phyloP scores from a whole-genome alignment of 305 asterid species.

The Fraxinus greggii region DNA sequence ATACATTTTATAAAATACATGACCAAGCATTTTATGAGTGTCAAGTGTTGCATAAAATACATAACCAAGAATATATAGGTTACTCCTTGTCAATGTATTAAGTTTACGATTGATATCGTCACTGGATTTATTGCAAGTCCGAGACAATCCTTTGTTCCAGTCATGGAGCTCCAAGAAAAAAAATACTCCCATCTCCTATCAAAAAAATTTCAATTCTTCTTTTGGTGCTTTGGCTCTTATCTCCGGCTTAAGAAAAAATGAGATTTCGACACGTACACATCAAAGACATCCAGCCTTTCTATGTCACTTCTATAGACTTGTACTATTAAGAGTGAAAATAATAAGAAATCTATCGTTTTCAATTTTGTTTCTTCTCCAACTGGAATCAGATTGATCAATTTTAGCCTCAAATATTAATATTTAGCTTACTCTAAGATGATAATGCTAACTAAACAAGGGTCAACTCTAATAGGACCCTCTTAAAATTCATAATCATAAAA shows the following conservation, averaged over 20 bases:
- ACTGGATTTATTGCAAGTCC: background rate
- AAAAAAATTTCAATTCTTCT: background rate
- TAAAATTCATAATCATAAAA: conserved; percentile 27
- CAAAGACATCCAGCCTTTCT: background rate
- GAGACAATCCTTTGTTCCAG: background rate
- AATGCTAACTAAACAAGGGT: conserved; percentile 38
- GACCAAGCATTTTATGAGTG: background rate
- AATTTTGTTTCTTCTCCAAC: conserved; percentile 14
- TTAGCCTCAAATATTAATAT: conserved; percentile 5
- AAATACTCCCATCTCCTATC: background rate
- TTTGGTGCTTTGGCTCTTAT: background rate
- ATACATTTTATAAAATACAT: background rate
- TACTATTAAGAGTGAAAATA: background rate
- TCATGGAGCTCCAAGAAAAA: background rate
- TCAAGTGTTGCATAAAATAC: background rate
- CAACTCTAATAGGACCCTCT: conserved; percentile 44
- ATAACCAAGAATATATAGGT: background rate
- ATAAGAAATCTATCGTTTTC: conserved; percentile 5
- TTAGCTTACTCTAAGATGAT: conserved; percentile 33
- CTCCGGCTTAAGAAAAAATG: background rate
- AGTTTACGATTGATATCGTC: background rate
- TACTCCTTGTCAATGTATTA: background rate
- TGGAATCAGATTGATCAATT: conserved; percentile 23
- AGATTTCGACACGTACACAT: background rate
- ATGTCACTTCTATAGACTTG: background rate